Evolutionary conservation across 2,329 filamentous ascomycete genomes (phyloP).

Genomic region (Chlorencoelia australis): DNA sequence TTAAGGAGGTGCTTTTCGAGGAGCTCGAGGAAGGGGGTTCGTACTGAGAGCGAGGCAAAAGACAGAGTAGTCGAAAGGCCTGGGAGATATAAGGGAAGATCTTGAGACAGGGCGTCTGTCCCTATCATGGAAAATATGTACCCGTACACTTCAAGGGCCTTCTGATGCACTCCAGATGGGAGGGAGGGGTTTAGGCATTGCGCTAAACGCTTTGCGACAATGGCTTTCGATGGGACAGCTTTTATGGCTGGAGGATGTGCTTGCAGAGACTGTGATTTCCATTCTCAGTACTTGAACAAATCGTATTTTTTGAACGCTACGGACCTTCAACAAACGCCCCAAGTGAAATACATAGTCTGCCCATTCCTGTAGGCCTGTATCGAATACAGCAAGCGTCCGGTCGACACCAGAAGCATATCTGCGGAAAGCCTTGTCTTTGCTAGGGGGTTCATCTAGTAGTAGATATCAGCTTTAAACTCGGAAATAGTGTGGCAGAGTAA

Average conservation of each 20-base stretch:
- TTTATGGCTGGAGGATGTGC: slow-evolving; percentile 63
- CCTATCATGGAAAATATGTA: slow-evolving; percentile 84
- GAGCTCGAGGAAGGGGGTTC: slow-evolving; percentile 74
- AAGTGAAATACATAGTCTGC: slow-evolving; percentile 98
- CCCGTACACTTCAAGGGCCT: slow-evolving; percentile 85
- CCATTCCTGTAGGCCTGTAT: slow-evolving; percentile 94
- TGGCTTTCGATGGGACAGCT: slow-evolving; percentile 68
- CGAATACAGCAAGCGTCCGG: slow-evolving; percentile 78
- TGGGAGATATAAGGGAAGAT: slow-evolving; percentile 81
- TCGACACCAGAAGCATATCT: slow-evolving; percentile 87
- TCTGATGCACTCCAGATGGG: slow-evolving; percentile 95
- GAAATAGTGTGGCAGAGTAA: background rate
- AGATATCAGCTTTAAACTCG: slow-evolving; percentile 2
- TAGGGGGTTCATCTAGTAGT: slow-evolving; percentile 41
- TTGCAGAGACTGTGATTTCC: slow-evolving; percentile 63
- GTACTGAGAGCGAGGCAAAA: slow-evolving; percentile 87
- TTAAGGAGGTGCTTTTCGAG: slow-evolving; percentile 71
- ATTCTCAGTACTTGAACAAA: slow-evolving; percentile 19
- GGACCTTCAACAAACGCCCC: slow-evolving; percentile 78
- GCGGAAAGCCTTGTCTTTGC: slow-evolving; percentile 62
- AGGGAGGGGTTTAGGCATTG: slow-evolving; percentile 91
- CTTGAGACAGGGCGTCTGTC: slow-evolving; percentile 65
- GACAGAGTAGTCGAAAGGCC: slow-evolving; percentile 82
- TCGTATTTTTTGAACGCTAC: slow-evolving; percentile 11
- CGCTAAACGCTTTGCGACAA: slow-evolving; percentile 80